Evolutionary conservation across 108 stramenopile genomes (phyloP).

Genomic region (Parmales sp.): DNA sequence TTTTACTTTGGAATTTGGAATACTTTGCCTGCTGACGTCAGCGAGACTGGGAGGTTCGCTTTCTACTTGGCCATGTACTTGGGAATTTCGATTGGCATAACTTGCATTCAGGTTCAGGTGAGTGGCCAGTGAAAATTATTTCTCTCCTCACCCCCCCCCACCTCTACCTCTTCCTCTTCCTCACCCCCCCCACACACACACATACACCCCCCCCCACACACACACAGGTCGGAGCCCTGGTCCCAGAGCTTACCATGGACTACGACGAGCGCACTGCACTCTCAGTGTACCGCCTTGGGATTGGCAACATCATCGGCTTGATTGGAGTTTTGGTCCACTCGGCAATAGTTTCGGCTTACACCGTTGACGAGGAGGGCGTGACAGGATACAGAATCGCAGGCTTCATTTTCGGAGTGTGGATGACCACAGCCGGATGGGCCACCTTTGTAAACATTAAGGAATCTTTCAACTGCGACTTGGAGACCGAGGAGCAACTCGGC

Average conservation of each 20-base stretch:
- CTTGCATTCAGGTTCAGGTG: neutral
- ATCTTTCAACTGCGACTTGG: neutral
- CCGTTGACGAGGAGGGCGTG: neutral
- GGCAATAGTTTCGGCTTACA: neutral
- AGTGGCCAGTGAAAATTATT: no score
- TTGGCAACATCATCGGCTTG: neutral
- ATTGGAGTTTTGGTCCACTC: neutral
- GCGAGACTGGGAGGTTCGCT: neutral
- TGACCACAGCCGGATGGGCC: neutral
- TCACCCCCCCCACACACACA: no score
- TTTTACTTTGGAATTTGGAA: slow-evolving; percentile 2
- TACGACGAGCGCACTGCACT: neutral
- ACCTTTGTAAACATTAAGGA: neutral
- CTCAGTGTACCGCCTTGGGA: neutral
- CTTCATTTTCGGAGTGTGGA: neutral
- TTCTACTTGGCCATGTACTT: neutral
- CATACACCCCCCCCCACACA: no score
- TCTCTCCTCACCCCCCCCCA: no score
- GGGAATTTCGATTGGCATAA: neutral
- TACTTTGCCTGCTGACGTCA: neutral
- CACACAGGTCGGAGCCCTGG: neutral
- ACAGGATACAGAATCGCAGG: neutral
- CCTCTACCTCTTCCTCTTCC: no score
- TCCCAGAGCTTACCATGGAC: neutral
- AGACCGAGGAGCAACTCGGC: neutral